phyloP scores from a whole-genome alignment of 306 rosid genomes.

The Cucumis melo region DNA sequence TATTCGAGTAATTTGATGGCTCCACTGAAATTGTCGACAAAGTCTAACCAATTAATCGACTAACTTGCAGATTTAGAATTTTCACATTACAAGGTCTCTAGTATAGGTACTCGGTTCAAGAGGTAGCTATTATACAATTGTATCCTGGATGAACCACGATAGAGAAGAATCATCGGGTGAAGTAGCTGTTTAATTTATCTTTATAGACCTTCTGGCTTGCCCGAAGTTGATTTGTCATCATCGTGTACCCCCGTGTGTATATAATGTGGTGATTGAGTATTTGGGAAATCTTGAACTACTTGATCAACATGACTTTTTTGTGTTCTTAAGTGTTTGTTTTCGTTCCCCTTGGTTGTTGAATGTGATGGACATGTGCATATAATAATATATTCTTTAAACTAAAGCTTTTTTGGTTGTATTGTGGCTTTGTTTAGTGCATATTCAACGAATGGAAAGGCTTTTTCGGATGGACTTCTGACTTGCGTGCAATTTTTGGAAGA shows the following conservation, averaged over 20 bases:
- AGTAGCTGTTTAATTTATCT: not conserved
- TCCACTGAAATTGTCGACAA: not conserved
- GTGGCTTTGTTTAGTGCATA: conserved; percentile 38
- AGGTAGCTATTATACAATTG: not conserved
- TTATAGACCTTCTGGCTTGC: not conserved
- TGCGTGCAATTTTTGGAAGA: conserved; percentile 50
- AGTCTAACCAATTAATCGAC: not conserved
- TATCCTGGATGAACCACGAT: not conserved
- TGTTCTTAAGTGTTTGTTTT: not conserved
- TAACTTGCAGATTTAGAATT: not conserved
- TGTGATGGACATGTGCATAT: not conserved
- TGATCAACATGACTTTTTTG: not conserved
- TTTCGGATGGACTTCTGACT: conserved; percentile 76
- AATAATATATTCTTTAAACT: not conserved
- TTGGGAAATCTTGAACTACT: not conserved
- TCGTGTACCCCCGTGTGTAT: not conserved
- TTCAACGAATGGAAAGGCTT: conserved; percentile 82
- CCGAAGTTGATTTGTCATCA: not conserved
- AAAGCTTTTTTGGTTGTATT: not conserved
- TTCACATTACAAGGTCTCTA: not conserved
- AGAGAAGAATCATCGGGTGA: not conserved
- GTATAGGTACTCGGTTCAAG: not conserved
- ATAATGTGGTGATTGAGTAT: not conserved
- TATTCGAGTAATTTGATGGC: not conserved
- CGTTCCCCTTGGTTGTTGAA: not conserved